These are phyloP conservation scores for Fagopyrum homotropicum DNA, from an alignment of 148 eudicot species.

Conservation along the genomic window DNA sequence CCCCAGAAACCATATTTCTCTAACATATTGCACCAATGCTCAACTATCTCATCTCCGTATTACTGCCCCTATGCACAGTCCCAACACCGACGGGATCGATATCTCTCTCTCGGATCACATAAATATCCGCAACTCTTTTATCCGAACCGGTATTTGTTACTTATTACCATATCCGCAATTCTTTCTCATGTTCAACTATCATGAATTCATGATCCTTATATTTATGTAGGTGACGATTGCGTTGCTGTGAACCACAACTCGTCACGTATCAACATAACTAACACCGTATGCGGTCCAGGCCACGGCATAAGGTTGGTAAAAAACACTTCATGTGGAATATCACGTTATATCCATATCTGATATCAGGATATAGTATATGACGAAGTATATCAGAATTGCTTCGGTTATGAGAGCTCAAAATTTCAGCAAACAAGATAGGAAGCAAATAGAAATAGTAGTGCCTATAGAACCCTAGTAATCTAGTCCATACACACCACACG, in stretches of 20 bases:
- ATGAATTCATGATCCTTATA: not conserved
- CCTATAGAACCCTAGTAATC: no score
- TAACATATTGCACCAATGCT: conserved; percentile 19
- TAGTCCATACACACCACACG: no score
- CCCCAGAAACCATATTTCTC: conserved; percentile 36
- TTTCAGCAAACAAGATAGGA: no score
- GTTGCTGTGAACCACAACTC: conserved; percentile 27
- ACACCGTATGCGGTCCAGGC: conserved; percentile 40
- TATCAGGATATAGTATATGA: no score
- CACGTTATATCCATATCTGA: no score
- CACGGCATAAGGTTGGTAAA: conserved; percentile 47
- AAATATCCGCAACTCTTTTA: conserved; percentile 11
- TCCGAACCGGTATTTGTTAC: conserved; percentile 24
- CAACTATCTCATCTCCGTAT: conserved; percentile 21
- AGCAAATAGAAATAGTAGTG: no score
- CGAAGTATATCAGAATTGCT: no score
- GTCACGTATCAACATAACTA: conserved; percentile 21
- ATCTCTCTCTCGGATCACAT: conserved; percentile 15
- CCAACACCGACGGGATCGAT: conserved; percentile 42
- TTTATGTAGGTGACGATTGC: conserved; percentile 45
- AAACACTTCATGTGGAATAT: not conserved
- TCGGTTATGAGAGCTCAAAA: no score
- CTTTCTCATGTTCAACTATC: not conserved
- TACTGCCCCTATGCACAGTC: conserved; percentile 30
- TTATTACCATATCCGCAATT: not conserved